Base-by-base conservation (phyloP, 1,139 yeast species). In the Blastobotrys serpentis region DNA sequence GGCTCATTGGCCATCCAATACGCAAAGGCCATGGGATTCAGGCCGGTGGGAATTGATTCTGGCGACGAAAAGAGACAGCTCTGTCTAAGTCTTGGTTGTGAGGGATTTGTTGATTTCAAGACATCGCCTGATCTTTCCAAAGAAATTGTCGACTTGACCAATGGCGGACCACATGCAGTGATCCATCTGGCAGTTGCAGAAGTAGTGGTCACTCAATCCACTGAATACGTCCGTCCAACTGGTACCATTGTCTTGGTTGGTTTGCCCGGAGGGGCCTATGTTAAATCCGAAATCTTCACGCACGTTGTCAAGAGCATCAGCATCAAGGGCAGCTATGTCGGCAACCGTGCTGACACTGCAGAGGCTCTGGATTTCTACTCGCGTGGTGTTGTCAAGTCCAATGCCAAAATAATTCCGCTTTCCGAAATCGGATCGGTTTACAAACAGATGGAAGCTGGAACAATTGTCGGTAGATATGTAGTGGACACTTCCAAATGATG, bases 161-260 rank as follows among this genome's bases (percentile, higher is more conserved):
- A 75, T 51, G 95, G 95, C 66, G 82, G 82, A 52, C 85, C 92
- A 49, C 90, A 86, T 63, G 92, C 85, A 62, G 88, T 79, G 57
- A 75, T 86, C 63, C 86, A 84, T 69, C 88, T 86, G 53, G 86
- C 94, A 40, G 90, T 83, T 49, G 81, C 94, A 46, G 86, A 80
- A 66, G 71, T 70, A 50, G 94, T 94, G 52, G 82, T 85, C 61
- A 71, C 78, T 49, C 82, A 79, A 63, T 84, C 92, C 17, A 74
- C 82, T 55, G 74, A 77, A 55, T 85, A 81, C 69, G 85, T 84
- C 51, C 79, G 92, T 70, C 71, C 87, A 26, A 74, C 79, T 51
- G 95, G 95, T 67, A 81, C 86, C 55, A 85, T 84, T 63, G 92
- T 86, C 47, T 73, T 84, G 61, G 92, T 86, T 58, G 94, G 94